These are phyloP conservation scores for Leccinum subfulvum DNA, from an alignment of 1,284 basidiomycete genomes.

Conservation along the genomic window DNA sequence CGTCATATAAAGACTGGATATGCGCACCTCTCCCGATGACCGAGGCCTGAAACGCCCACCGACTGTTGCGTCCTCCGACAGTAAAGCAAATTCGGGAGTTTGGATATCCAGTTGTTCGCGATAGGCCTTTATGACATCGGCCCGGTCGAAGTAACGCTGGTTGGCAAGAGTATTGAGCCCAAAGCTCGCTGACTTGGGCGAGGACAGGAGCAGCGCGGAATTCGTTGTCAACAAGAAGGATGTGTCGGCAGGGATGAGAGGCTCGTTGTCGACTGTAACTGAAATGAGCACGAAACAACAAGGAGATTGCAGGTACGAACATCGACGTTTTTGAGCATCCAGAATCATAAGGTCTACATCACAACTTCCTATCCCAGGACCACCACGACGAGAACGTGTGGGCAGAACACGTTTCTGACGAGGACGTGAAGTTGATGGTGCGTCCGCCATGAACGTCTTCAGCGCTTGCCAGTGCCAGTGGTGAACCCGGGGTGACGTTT, in stretches of 20 bases:
- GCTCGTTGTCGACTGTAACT: constrained; percentile 65
- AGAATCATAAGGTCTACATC: constrained; percentile 83
- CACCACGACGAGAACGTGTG: constrained; percentile 74
- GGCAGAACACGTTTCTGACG: constrained; percentile 77
- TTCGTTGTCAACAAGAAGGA: constrained; percentile 72
- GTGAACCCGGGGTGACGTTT: constrained; percentile 2
- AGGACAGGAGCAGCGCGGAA: constrained; percentile 40
- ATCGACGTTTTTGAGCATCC: constrained; percentile 74
- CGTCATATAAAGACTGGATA: constrained; percentile 10
- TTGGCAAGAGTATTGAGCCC: constrained; percentile 58
- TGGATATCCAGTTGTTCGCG: constrained; percentile 67
- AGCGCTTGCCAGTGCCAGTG: constrained; percentile 13
- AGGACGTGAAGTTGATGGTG: constrained; percentile 22
- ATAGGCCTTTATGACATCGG: constrained; percentile 71
- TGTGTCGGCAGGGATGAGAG: constrained; percentile 64
- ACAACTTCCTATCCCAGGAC: constrained; percentile 70
- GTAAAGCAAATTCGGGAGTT: constrained; percentile 63
- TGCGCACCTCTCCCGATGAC: constrained; percentile 65
- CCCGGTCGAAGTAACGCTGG: constrained; percentile 73
- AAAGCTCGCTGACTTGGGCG: constrained; percentile 36
- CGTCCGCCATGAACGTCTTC: constrained; percentile 27
- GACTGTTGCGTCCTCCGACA: constrained; percentile 59
- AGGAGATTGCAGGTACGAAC: constrained; percentile 48
- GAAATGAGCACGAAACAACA: constrained; percentile 21
- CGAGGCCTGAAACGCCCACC: constrained; percentile 68